Base-by-base conservation (phyloP, 2,329 filamentous ascomycete species). In the Penicillium vulpinum region DNA sequence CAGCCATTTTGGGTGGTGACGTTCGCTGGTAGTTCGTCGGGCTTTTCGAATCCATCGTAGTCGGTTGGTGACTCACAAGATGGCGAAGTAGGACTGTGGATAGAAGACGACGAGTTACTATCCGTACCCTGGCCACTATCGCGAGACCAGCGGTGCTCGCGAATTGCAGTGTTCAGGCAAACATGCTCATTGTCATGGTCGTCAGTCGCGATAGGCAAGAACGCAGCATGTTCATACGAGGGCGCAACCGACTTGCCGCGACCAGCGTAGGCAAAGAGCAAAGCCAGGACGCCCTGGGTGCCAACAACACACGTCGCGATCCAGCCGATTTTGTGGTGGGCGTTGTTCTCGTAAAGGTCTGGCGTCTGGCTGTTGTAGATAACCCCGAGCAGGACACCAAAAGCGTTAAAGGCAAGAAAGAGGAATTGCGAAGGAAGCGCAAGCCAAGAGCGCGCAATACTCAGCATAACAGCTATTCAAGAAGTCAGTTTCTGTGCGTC, bases 261-360 rank as follows among this genome's bases (percentile, higher is more conserved):
- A 16, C 81, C 80, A 5, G 83, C 80, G 59, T 89, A 84, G 40
- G 81, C 77, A 51, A 86, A 86, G 45, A 91, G 75, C 53, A 91
- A 71, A 47, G 85, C 84, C 70, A 96, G 78, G 38, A 88, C 67
- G 16, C 88, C 81, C 77, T 96, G 93, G 0, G 83, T 85, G 51
- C 81, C 81, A 11, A 89, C 81, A 4, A 92, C 79, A 80, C 85
- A 89, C 3, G 89, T 93, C 29, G 88, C 82, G 40, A 90, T 80
- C 93, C 93, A 97, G 53, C 92, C 92, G 41, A 93, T 82, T 73
- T 90, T 92, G 77, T 92, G 87, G 73, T 97, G 92, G n/a, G 88
- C 85, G 70, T 96, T 96, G 70, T 89, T 88, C 31, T 87, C 86
- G 71, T 96, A 97, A 22, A 97, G 78, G 69, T 96, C 90, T 1